A percentile compares a stretch with the other conserved stretches of the same genome.
These are phyloP conservation scores for Echinochloa phyllopogon DNA, from an alignment of 176 grass and related monocot genomes.

Conservation along the genomic window DNA sequence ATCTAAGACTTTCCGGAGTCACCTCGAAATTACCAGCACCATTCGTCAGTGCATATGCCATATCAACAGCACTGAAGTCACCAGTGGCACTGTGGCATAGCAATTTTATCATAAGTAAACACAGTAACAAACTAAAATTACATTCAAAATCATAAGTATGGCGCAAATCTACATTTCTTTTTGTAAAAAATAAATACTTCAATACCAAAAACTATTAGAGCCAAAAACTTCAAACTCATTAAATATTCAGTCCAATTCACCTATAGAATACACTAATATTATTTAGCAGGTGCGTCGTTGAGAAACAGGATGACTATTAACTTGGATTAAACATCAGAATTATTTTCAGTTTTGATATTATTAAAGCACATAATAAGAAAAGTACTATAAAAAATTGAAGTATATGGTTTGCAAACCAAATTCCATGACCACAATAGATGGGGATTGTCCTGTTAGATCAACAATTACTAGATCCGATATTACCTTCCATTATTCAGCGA, in stretches of 20 bases:
- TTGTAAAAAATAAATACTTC: conserved; percentile 25
- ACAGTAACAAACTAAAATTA: conserved; percentile 25
- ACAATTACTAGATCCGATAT: conserved; percentile 8
- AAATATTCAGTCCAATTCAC: conserved; percentile 18
- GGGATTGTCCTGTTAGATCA: conserved; percentile 8
- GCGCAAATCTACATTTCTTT: conserved; percentile 12
- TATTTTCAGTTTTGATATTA: conserved; percentile 18
- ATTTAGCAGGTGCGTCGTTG: conserved; percentile 14
- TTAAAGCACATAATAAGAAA: conserved; percentile 22
- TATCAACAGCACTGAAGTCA: conserved; percentile 57
- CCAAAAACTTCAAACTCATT: conserved; percentile 18
- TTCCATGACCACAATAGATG: neutral
- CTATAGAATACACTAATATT: neutral
- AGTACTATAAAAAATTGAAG: conserved; percentile 10
- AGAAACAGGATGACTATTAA: conserved; percentile 15
- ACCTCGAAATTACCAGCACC: conserved; percentile 53
- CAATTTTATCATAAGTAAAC: conserved; percentile 10
- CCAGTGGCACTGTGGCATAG: conserved; percentile 65
- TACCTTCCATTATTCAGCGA: conserved; percentile 81
- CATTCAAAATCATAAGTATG: conserved; percentile 26
- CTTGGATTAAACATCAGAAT: conserved; percentile 24
- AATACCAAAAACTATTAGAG: neutral
- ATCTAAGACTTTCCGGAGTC: conserved; percentile 76
- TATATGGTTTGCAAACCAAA: conserved; percentile 17
- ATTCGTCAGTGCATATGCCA: conserved; percentile 57